Evolutionary conservation across 352 stramenopile species (phyloP), one percentile per base, ranked within the genome.

Genomic region (Lagenidium giganteum): DNA sequence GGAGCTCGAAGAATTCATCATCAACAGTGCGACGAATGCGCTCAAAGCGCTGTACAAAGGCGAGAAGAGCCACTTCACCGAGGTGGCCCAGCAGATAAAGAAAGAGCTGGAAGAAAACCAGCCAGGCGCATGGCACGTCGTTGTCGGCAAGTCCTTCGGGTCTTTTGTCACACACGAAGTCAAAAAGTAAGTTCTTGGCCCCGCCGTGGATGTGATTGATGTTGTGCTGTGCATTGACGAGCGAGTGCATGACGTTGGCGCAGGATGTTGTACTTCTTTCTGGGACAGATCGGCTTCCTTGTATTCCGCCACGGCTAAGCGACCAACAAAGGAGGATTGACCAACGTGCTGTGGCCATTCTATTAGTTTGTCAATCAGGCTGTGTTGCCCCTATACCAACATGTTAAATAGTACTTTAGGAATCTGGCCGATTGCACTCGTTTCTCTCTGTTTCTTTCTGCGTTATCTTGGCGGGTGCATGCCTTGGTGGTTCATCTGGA

Each of bases 91-190:
- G 55, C 69, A 85, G 47, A 73, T 93, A 49, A 93, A 88, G 34
- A 80, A 77, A 27, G 77, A 87, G 7, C 50, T 93, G 26, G 77
- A 89, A 36, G 77, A 91, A 31, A 53, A 54, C 23, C 52, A 89
- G 39, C 51, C 65, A 30, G 81, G 81, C 24, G 70, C 71, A 26
- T 95, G 78, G 79, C 81, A 91, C 42, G 80, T 92, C 16, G 77
- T 91, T 45, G 79, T 92, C 8, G 81, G 81, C 66, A 93, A 91
- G 47, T 88, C 75, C 12, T 94, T 88, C 36, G 78, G 81, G 20
- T 89, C 76, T 16, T 92, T 91, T 46, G 78, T 92, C 33, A 90
- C 74, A 4, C 81, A 93, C 48, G 75, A 92, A 52, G 67, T 89
- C 35, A 87, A 90, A 72, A 83, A 75, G 80, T 87, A 57, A 55